Evolutionary conservation across 2,329 filamentous ascomycete genomes (phyloP), one percentile per base, ranked within the genome.

Genomic region (Myriosclerotinia duriaeana): DNA sequence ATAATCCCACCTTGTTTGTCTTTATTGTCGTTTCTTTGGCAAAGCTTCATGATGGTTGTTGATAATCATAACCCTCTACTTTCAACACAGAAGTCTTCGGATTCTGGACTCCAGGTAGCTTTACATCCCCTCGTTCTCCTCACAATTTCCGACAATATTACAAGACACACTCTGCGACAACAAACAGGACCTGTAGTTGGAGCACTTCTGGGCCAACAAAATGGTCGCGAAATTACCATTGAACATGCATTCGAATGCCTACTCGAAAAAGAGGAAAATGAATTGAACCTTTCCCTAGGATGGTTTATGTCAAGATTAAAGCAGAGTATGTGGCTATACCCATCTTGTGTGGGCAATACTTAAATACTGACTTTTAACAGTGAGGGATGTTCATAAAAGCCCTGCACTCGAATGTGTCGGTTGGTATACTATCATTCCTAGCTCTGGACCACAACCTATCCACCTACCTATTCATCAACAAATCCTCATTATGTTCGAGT

Each of bases 141-240:
- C 79, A 96, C 91, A 71, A 95, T 99, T 74, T 97, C 94, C 72
- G 95, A 99, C 79, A 96, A 96, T 78, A 93, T 98, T 77, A 96
- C 94, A 67, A 87, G 95, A 68, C 93, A 97, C 78, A 91, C 89
- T 1, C 84, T 97, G 66, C 87, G 95, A 67, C 82, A 87, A 63
- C 88, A 93, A 73, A 78, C 82, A 22, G 91, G 91, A 0, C 92
- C 93, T 20, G 85, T 97, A 22, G 85, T 94, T 3, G 95, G 95
- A 66, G 93, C 90, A 63, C 83, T 99, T n/a, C 80, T 99, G 7
- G 95, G 95, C 20, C 91, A 95, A 75, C 93, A 97, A 73, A 91
- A 92, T 81, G 94, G 94, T 26, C 89, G 92, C 66, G 89, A 94
- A 74, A 89, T 97, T 73, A 97, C 92, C 12, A 88, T 97, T 71